Percentiles rank a stretch among this genome's conserved stretches.
Evolutionary conservation across 345 rosid species (phyloP).

Genomic region (Hevea brasiliensis): DNA sequence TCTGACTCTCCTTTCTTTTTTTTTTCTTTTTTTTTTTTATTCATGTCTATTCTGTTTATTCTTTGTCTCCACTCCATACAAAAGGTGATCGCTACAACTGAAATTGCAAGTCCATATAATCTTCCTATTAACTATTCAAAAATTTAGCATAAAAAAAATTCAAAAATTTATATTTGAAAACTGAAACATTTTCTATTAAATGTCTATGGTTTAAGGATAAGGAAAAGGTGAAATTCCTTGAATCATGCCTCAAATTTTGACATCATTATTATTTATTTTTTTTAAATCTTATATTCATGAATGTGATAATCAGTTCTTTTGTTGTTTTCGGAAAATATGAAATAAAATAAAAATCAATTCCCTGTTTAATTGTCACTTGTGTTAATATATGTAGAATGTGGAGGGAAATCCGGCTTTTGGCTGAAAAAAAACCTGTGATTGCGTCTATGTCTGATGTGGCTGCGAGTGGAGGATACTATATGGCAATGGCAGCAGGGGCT

Average conservation of each 20-base stretch:
- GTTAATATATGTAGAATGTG: conserved; percentile 62
- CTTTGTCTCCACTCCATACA: too few species aligned
- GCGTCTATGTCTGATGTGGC: conserved; percentile 97
- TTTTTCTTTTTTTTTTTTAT: background rate
- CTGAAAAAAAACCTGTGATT: conserved; percentile 76
- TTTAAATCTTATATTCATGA: too few species aligned
- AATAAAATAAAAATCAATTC: background rate
- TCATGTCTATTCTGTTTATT: too few species aligned
- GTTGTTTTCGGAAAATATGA: conserved; percentile 8
- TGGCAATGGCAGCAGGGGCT: conserved; percentile 87
- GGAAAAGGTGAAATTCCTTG: too few species aligned
- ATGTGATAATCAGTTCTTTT: background rate
- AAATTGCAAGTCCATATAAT: too few species aligned
- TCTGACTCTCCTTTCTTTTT: background rate
- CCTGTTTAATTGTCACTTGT: background rate
- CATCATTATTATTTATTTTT: too few species aligned
- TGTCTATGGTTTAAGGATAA: too few species aligned
- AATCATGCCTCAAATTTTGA: too few species aligned
- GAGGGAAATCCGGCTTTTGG: conserved; percentile 90
- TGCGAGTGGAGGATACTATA: conserved; percentile 97
- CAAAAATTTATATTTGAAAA: too few species aligned
- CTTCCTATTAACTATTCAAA: background rate
- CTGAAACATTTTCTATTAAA: too few species aligned
- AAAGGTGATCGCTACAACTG: too few species aligned
- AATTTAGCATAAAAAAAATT: too few species aligned